These are phyloP conservation scores for Cercophora scortea DNA, from an alignment of 495 filamentous ascomycete species.

Conservation along the genomic window DNA sequence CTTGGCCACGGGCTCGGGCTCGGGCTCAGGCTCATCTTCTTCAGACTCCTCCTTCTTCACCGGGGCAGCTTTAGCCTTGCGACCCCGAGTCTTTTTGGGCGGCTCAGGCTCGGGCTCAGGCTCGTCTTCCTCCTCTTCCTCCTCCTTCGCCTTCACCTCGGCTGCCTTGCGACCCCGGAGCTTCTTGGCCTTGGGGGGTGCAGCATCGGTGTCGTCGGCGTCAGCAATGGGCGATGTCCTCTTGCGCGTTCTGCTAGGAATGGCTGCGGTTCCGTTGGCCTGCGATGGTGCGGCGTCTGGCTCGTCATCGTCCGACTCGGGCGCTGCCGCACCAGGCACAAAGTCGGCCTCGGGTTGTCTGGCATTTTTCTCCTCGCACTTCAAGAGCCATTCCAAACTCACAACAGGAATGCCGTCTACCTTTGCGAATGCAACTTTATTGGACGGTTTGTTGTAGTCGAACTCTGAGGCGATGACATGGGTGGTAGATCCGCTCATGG, in stretches of 20 bases:
- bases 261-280: background rate
- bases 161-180: slow-evolving; percentile 13
- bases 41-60: slow-evolving; percentile 12
- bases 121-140: slow-evolving; percentile 22
- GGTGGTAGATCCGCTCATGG: slow-evolving; percentile 44
- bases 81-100: slow-evolving; percentile 12
- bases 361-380: slow-evolving; percentile 36
- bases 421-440: slow-evolving; percentile 44
- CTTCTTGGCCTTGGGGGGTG: slow-evolving; percentile 12
- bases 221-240: slow-evolving; percentile 9
- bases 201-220: slow-evolving; percentile 3
- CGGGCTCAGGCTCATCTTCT: slow-evolving; percentile 6
- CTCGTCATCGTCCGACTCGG: background rate
- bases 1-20: slow-evolving; percentile 4
- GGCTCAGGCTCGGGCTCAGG: background rate
- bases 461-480: slow-evolving; percentile 51
- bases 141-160: slow-evolving; percentile 8
- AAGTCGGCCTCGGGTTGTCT: slow-evolving; percentile 25
- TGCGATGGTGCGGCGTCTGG: background rate
- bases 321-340: background rate
- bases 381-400: slow-evolving; percentile 53
- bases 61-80: slow-evolving; percentile 24
- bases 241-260: slow-evolving; percentile 9
- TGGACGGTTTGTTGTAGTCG: slow-evolving; percentile 43
- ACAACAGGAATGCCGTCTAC: slow-evolving; percentile 47